phyloP scores from a whole-genome alignment of 2,329 filamentous ascomycete species.

The Bipolaris cookei region DNA sequence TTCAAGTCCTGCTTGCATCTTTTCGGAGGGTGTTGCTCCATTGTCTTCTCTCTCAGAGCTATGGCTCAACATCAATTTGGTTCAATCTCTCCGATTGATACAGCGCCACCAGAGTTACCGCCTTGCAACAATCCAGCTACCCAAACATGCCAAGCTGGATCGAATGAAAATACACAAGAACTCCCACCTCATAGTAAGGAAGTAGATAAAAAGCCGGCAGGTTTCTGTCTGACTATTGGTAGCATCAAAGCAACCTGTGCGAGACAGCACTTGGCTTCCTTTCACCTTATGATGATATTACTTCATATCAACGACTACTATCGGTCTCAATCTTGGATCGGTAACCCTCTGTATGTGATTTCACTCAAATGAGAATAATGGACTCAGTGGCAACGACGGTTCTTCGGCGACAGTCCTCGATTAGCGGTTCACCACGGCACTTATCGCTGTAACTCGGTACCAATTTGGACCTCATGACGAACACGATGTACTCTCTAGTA shows the following conservation, averaged over 20 bases:
- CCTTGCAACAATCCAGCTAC: not conserved
- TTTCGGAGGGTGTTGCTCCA: not conserved
- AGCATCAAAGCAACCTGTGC: not conserved
- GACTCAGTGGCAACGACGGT: constrained; percentile 40
- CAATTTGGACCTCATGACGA: constrained; percentile 43
- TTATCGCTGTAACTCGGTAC: constrained; percentile 31
- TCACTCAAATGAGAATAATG: constrained; percentile 20
- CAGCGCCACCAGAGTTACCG: not conserved
- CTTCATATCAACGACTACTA: not conserved
- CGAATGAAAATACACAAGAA: not conserved
- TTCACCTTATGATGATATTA: not conserved
- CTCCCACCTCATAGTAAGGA: not conserved
- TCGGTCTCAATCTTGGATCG: constrained; percentile 8
- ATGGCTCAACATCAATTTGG: not conserved
- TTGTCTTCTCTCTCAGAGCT: not conserved
- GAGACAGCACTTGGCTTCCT: not conserved
- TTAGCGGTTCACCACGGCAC: constrained; percentile 32
- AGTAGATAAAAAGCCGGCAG: not conserved
- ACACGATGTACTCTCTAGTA: constrained; percentile 37
- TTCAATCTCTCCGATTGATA: not conserved
- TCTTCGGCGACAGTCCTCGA: constrained; percentile 34
- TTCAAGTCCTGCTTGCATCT: not conserved
- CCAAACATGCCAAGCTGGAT: not conserved
- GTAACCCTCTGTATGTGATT: constrained; percentile 11
- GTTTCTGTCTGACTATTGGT: not conserved